Evolutionary conservation across 2,329 filamentous ascomycete genomes (phyloP), one percentile per base, ranked within the genome.

Genomic region (Didymella pinodella): DNA sequence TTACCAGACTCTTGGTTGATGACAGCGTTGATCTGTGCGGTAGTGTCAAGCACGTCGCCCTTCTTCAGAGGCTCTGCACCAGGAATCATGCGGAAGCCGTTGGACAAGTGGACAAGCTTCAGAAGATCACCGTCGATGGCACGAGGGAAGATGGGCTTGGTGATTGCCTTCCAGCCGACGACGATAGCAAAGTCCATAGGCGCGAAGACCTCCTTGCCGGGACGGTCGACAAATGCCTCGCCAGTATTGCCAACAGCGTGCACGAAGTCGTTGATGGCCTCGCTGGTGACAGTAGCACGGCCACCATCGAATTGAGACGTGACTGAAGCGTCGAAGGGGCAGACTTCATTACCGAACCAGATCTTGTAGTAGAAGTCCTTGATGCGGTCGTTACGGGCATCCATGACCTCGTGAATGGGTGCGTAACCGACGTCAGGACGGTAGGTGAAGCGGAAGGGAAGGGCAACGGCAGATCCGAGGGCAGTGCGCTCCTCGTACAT

Each of bases 171-270:
- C 93, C 93, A 97, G 63, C 93, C 93, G 49, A 96, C 90, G n/a
- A 97, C 93, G 66, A 97, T 97, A 66, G 93, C 93, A 72, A 97
- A 99, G 79, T 99, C 95, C 95, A 99, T 99, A 31, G 96, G 95
- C 7, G 95, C 95, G 69, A 90, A 94, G 65, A 97, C 91, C 63
- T 91, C 89, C 83, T 98, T 98, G 67, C 93, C 94, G 44, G 93
- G 94, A 47, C 94, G 88, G 72, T 98, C 94, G 52, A 99, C 94
- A 68, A 99, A 99, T 7, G 95, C 93, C 77, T 99, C 95, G 36
- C 94, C 94, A 14, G 91, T 97, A 81, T 99, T 99, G 65, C 96
- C 95, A 66, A 99, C 95, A 45, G 95, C 94, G 75, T 99, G 93
- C n/a, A 98, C 93, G 69, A 99, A 99, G 81, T 99, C 93, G 63